Evolutionary conservation across 1,284 basidiomycete species (phyloP).

Genomic region (Lentinula novae-zelandiae): DNA sequence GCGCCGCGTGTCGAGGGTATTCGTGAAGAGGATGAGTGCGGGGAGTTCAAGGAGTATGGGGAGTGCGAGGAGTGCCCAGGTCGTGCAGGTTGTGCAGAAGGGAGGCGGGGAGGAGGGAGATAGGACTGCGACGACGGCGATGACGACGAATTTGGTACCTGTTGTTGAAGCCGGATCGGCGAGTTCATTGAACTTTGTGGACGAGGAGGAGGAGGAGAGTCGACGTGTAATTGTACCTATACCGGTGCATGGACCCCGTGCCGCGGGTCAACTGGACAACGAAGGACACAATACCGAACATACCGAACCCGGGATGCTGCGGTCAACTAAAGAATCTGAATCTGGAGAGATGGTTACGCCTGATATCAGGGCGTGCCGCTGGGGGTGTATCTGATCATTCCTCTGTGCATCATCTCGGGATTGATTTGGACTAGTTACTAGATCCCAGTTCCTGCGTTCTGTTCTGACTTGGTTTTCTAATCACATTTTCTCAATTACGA

Average conservation of each 20-base stretch:
- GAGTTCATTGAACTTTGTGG: too few relatives aligned
- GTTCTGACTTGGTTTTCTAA: too few relatives aligned
- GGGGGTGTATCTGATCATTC: slow-evolving; percentile 9
- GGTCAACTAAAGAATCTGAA: neutral
- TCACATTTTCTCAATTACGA: too few relatives aligned
- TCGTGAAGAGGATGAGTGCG: slow-evolving; percentile 6
- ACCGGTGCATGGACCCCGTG: neutral
- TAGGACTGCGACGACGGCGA: neutral
- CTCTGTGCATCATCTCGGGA: too few relatives aligned
- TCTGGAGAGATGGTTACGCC: neutral
- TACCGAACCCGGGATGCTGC: too few relatives aligned
- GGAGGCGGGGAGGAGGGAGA: neutral
- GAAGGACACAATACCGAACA: neutral
- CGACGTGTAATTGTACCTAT: neutral
- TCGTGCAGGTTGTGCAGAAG: too few relatives aligned
- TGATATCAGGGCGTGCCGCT: slow-evolving; percentile 9
- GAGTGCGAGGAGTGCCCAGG: neutral
- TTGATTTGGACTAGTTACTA: too few relatives aligned
- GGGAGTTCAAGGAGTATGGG: neutral
- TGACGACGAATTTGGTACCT: too few relatives aligned
- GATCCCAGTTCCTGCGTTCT: too few relatives aligned
- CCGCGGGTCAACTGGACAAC: neutral
- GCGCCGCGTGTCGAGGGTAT: slow-evolving; percentile 7
- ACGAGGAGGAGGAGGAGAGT: neutral
- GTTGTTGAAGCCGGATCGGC: too few relatives aligned